Conservation (phyloP, 257 asterid genomes). For the Solanum pennellii region DNA sequence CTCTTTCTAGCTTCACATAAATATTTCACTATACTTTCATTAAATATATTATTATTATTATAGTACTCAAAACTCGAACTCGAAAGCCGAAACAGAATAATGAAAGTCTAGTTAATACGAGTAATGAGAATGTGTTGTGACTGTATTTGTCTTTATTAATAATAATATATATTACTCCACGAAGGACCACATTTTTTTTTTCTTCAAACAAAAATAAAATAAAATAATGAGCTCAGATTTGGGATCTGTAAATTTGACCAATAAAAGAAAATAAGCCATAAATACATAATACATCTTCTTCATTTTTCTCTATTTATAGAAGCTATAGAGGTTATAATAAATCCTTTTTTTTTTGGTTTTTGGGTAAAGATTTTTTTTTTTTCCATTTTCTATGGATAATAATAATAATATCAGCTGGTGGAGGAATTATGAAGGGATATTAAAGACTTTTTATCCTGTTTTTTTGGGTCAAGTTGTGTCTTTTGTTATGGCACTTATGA, state of each 20-base stretch:
- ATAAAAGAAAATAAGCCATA: background rate
- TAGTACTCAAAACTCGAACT: too few species aligned
- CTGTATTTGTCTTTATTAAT: background rate
- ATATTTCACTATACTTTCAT: too few species aligned
- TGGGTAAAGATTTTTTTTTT: background rate
- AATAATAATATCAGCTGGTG: background rate
- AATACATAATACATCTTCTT: background rate
- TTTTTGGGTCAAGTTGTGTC: slow-evolving; percentile 58
- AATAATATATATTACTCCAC: background rate
- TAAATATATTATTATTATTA: too few species aligned
- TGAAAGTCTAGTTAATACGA: too few species aligned
- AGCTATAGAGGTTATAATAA: background rate
- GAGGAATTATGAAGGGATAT: slow-evolving; percentile 8
- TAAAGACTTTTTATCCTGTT: slow-evolving; percentile 16
- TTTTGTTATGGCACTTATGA: slow-evolving; percentile 23
- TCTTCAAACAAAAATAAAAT: background rate
- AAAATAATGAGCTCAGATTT: background rate
- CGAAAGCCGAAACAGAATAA: too few species aligned
- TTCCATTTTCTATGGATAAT: slow-evolving; percentile 3
- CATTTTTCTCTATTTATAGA: background rate
- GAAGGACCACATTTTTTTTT: background rate
- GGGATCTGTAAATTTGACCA: background rate
- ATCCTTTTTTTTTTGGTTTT: background rate
- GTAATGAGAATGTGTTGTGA: background rate
- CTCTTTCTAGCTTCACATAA: too few species aligned